These are phyloP conservation scores for Phyllosticta capitalensis DNA, from an alignment of 2,329 filamentous ascomycete species.

Conservation along the genomic window DNA sequence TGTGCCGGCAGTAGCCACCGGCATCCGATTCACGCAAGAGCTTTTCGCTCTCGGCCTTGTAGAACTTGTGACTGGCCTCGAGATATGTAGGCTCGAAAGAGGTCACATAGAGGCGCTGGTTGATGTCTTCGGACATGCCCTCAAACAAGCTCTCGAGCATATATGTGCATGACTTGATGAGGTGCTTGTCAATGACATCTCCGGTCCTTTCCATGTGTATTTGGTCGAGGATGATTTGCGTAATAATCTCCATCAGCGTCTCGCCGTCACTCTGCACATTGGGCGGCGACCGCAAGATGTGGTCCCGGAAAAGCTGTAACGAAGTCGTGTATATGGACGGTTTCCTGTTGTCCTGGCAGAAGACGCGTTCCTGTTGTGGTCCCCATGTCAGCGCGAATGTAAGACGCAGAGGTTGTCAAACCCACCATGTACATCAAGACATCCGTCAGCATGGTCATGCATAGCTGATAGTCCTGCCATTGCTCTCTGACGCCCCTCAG, in stretches of 20 bases:
- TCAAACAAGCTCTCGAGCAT: conserved; percentile 90
- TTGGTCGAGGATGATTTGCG: conserved; percentile 77
- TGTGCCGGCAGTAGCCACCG: conserved; percentile 69
- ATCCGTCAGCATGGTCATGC: conserved; percentile 94
- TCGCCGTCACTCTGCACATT: conserved; percentile 34
- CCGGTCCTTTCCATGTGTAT: conserved; percentile 87
- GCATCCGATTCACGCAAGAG: conserved; percentile 72
- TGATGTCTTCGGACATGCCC: conserved; percentile 64
- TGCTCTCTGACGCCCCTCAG: conserved; percentile 63
- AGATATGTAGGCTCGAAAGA: conserved; percentile 76
- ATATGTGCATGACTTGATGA: conserved; percentile 73
- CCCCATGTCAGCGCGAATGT: background rate
- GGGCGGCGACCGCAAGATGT: conserved; percentile 58
- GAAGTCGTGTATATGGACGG: conserved; percentile 75
- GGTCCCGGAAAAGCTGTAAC: conserved; percentile 80
- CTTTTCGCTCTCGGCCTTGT: conserved; percentile 62
- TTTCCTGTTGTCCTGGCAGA: conserved; percentile 60
- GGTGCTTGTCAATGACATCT: conserved; percentile 72
- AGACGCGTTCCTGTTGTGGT: conserved; percentile 60
- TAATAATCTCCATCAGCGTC: conserved; percentile 64
- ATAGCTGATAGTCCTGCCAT: conserved; percentile 84
- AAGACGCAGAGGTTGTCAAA: conserved; percentile 11
- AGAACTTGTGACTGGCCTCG: conserved; percentile 61
- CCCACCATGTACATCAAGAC: conserved; percentile 88
- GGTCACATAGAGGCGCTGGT: conserved; percentile 72